Base-by-base conservation (phyloP, 805 yeast genomes). In the Candida loeiensis region DNA sequence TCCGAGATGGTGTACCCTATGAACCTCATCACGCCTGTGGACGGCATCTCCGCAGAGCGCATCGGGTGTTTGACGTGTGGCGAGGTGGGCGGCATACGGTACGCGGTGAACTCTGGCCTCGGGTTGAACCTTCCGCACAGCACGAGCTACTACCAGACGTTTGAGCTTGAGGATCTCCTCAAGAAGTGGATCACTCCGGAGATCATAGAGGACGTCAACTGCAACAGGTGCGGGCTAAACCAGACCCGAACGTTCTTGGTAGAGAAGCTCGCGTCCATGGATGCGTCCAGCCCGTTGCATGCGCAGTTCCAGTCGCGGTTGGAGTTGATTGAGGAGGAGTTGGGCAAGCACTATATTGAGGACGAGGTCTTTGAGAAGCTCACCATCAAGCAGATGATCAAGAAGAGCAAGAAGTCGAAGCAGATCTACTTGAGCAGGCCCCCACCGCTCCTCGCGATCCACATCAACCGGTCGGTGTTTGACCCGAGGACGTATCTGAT, bases 61-160 rank as follows among this genome's bases (percentile, higher is more conserved):
- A 89, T 91, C 36, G 96, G 96, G 0, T 91, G 98, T 58, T 71
- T 86, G 37, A 71, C 71, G 12, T 91, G 98, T 72, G 96, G 96
- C 43, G 97, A 91, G 53, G 86, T 80, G 60, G 96, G 96, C 40
- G 97, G 97, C 2, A 81, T 90, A 13, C 73, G 96, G 45, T 83
- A 82, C 48, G 82, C 93, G 1, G 85, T 87, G 0, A 73, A 80
- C 39, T 79, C 86, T 51, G 91, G 93, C 0, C 58, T 85, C 37
- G 80, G 85, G 48, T 70, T 85, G 49, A 85, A 82, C 46, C 64
- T 85, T 36, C 90, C 91, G 0, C 58, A 59, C 26, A 58, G 71
- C 31, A 71, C 71, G 25, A 53, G 64, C 4, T 55, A 62, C 42
- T 54, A 64, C 43, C 51, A 66, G 7, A 55, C 59, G 14, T 63